Percentiles rank a stretch among this genome's conserved stretches.
phyloP scores from a whole-genome alignment of 345 rosid species.

The Capsella bursapastoris region DNA sequence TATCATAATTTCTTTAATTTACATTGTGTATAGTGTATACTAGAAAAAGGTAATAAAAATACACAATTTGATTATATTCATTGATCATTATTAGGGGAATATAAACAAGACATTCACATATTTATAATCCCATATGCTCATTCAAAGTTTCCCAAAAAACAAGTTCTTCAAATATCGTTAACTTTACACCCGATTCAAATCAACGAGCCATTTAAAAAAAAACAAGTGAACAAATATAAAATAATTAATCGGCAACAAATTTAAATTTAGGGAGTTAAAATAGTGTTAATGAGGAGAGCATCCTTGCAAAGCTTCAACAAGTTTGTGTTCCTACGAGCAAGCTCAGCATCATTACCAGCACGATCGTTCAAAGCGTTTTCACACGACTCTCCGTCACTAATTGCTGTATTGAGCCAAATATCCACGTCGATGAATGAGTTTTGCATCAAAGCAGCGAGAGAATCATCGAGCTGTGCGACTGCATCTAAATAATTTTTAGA shows the following conservation, averaged over 20 bases:
- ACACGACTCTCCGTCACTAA: constrained; percentile 52
- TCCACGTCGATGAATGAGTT: constrained; percentile 47
- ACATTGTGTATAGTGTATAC: too few relatives aligned
- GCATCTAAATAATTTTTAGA: constrained; percentile 59
- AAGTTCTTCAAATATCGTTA: too few relatives aligned
- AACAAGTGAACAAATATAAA: constrained; percentile 17
- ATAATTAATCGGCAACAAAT: background rate
- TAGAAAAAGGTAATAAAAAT: background rate
- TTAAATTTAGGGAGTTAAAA: constrained; percentile 44
- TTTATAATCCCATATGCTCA: constrained; percentile 13
- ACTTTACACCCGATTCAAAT: too few relatives aligned
- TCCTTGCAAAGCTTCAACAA: constrained; percentile 55
- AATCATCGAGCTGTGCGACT: constrained; percentile 62
- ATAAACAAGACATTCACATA: background rate
- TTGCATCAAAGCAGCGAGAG: constrained; percentile 55
- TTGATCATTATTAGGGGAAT: background rate
- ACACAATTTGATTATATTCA: background rate
- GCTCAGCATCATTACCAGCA: constrained; percentile 34
- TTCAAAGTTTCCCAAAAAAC: constrained; percentile 11
- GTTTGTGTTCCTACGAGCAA: constrained; percentile 44
- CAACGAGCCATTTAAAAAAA: background rate
- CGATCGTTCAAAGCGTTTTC: constrained; percentile 43
- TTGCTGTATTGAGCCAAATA: constrained; percentile 54
- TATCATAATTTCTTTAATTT: too few relatives aligned
- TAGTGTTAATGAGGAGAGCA: constrained; percentile 48